These are phyloP conservation scores for Colletotrichum sp. DNA, from an alignment of 2,329 filamentous ascomycete species.

Conservation along the genomic window DNA sequence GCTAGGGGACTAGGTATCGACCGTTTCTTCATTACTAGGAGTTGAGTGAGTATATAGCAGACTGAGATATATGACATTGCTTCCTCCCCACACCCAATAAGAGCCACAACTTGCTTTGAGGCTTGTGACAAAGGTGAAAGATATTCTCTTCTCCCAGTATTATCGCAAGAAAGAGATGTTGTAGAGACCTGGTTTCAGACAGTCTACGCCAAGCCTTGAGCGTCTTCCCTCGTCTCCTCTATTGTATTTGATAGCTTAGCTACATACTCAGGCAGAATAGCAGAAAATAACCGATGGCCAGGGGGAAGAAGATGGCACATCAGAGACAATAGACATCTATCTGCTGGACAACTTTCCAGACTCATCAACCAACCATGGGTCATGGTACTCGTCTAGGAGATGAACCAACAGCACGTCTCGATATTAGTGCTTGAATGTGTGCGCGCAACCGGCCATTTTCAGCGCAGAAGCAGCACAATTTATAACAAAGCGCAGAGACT, in stretches of 20 bases:
- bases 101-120: too few species aligned
- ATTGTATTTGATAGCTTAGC: background rate
- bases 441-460: background rate
- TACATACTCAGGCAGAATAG: background rate
- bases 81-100: background rate
- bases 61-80: background rate
- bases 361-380: fast-evolving
- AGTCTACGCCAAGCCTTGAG: background rate
- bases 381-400: fast-evolving
- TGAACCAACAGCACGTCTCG: background rate
- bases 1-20: background rate
- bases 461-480: background rate
- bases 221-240: background rate
- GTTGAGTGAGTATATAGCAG: background rate
- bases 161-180: background rate
- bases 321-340: background rate
- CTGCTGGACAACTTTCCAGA: background rate
- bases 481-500: background rate
- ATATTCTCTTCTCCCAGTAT: background rate
- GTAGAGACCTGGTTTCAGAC: background rate
- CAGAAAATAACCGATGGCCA: fast-evolving
- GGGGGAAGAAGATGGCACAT: background rate
- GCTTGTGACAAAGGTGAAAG: background rate
- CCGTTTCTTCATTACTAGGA: background rate
- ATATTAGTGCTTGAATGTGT: background rate